Evolutionary conservation across 106 monocot species (phyloP).

Genomic region (Apostasia ramifera): DNA sequence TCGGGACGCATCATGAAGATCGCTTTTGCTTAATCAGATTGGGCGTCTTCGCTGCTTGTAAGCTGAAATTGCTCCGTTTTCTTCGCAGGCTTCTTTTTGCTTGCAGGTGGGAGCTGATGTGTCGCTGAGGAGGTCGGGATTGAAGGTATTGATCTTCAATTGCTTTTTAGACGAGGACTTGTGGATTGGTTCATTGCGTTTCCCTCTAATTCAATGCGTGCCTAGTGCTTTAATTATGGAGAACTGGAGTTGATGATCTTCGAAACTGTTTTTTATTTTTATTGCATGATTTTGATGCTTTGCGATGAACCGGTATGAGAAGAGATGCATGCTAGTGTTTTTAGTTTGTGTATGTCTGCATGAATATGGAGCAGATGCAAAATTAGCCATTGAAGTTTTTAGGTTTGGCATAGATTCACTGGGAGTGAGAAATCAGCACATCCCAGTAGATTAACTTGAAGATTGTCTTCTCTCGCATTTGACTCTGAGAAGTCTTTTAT

Average conservation of each 20-base stretch:
- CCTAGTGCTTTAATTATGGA: no score
- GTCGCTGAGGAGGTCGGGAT: conserved; percentile 11
- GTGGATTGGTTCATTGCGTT: neutral
- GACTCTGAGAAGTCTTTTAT: no score
- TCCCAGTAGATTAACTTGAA: no score
- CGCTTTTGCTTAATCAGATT: neutral
- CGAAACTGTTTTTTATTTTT: no score
- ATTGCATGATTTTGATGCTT: neutral
- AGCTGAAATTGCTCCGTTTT: neutral
- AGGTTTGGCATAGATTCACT: no score
- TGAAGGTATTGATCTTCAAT: conserved; percentile 11
- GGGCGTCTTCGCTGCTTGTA: neutral
- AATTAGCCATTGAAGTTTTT: no score
- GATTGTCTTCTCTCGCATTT: no score
- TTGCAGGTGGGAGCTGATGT: conserved; percentile 6
- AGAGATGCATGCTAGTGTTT: no score
- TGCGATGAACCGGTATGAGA: neutral
- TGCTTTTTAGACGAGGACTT: neutral
- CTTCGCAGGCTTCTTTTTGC: conserved; percentile 7
- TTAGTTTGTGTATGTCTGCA: no score
- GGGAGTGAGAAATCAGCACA: no score
- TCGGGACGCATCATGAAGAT: neutral
- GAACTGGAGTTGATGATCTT: no score
- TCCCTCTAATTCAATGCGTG: neutral
- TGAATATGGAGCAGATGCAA: no score